Evolutionary conservation across 2,329 filamentous ascomycete species (phyloP).

Genomic region (Ophiobolus disseminans): DNA sequence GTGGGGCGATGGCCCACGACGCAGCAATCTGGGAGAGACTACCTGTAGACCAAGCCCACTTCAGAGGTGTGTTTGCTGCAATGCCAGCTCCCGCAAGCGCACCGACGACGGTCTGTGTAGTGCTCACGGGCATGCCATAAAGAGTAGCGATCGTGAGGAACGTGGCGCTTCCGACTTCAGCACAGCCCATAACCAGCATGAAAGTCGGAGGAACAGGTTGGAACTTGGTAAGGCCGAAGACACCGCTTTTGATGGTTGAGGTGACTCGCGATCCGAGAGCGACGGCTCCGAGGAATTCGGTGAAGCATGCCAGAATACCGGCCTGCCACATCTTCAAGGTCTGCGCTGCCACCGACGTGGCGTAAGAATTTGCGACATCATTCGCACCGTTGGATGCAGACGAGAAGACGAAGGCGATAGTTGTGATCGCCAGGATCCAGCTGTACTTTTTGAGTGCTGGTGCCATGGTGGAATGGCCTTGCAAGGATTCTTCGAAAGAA

Average conservation of each 20-base stretch:
- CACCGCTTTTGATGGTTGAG: slow-evolving; percentile 65
- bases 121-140: slow-evolving; percentile 64
- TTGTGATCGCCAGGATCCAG: slow-evolving; percentile 22
- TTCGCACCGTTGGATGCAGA: slow-evolving; percentile 52
- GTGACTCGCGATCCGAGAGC: slow-evolving; percentile 60
- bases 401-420: slow-evolving; percentile 47
- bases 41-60: slow-evolving; percentile 19
- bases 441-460: slow-evolving; percentile 1
- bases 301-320: slow-evolving; percentile 55
- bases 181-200: slow-evolving; percentile 65
- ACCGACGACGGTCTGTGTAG: slow-evolving; percentile 66
- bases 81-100: slow-evolving; percentile 66
- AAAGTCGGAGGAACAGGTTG: slow-evolving; percentile 56
- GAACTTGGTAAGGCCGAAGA: slow-evolving; percentile 59
- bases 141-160: slow-evolving; percentile 64
- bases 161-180: slow-evolving; percentile 58
- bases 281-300: slow-evolving; percentile 59
- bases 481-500: too few relatives aligned
- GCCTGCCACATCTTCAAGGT: slow-evolving; percentile 59
- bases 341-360: slow-evolving; percentile 53
- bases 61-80: slow-evolving; percentile 41
- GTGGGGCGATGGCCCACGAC: slow-evolving; percentile 50
- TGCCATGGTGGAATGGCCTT: slow-evolving; percentile 4
- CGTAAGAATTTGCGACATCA: slow-evolving; percentile 63
- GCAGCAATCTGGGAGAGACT: slow-evolving; percentile 17